Evolutionary conservation across 345 rosid species (phyloP), one percentile per base, ranked within the genome.

Genomic region (Rhodamnia rubescens): DNA sequence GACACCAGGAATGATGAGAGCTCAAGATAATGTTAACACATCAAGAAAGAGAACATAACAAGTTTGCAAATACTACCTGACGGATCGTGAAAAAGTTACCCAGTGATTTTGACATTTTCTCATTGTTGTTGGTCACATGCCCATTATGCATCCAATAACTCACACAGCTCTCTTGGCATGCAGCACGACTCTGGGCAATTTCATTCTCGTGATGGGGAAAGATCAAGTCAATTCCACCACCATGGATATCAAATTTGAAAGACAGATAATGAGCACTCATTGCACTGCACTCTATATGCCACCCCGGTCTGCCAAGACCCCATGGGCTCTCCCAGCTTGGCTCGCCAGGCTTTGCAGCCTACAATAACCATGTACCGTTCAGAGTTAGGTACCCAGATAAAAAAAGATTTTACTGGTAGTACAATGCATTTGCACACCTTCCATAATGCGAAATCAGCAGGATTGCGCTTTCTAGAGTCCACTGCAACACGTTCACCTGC

Each of bases 231-330:
- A 82, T 82, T 53, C 84, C 84, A 82, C 84, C 84, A 27, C 59
- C 84, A 52, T 82, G 84, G n/a, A 82, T 53, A 82, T 82, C 84
- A 52, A 82, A 82, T 40, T 82, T 82, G 47, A 82, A 82, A 32
- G 78, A 32, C 47, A 82, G 84, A 82, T 82, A 82, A 32, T 82
- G 61, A 82, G 84, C 84, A 53, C 84, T 82, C 84, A 82, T 82
- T 82, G 84, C 84, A 6, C 84, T 82, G 59, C 84, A 82, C 53
- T 97, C 99, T 40, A 97, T 97, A 86, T 97, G 98, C 98, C 99
- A 96, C 56, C 98, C 99, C 12, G 98, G 98, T 87, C 99, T 93
- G 84, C 99, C 98, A 78, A 49, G 93, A 87, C 98, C 98, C 99
- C 99, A 96, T 0, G 95, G 93, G 85, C 98, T 97, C 59, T 93